These are phyloP conservation scores for Harrya chromipes DNA, from an alignment of 768 basidiomycete genomes.

Conservation along the genomic window DNA sequence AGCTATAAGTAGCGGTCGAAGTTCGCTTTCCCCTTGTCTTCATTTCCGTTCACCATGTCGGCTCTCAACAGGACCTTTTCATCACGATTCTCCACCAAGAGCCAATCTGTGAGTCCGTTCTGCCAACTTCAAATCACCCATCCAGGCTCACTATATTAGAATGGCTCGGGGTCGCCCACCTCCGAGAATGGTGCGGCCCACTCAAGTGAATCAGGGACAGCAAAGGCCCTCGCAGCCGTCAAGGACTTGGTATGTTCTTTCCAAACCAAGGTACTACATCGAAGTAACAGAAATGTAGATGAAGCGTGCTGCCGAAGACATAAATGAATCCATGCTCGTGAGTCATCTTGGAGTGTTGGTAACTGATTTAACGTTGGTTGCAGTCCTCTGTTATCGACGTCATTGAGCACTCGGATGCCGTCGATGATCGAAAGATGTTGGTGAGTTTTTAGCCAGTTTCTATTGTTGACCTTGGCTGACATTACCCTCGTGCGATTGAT, in stretches of 20 bases:
- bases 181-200: constrained; percentile 5
- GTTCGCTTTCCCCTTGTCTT: background rate
- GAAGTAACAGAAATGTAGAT: constrained; percentile 14
- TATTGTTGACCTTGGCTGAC: background rate
- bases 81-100: constrained; percentile 28
- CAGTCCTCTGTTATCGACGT: constrained; percentile 63
- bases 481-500: background rate
- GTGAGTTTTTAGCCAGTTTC: constrained; percentile 39
- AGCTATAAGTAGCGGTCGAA: constrained; percentile 26
- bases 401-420: constrained; percentile 52
- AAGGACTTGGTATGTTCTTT: constrained; percentile 28
- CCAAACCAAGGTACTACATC: background rate
- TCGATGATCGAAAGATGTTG: constrained; percentile 77
- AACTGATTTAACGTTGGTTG: background rate
- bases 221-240: constrained; percentile 26
- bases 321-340: constrained; percentile 28
- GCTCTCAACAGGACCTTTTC: constrained; percentile 29
- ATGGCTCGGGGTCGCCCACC: constrained; percentile 13
- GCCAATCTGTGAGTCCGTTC: constrained; percentile 21
- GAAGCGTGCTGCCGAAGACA: constrained; percentile 30
- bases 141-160: background rate
- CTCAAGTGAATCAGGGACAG: constrained; percentile 14
- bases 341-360: background rate
- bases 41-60: constrained; percentile 21
- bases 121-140: background rate